These are phyloP conservation scores for Amanita rubescens DNA, from an alignment of 768 basidiomycete species.

Conservation along the genomic window DNA sequence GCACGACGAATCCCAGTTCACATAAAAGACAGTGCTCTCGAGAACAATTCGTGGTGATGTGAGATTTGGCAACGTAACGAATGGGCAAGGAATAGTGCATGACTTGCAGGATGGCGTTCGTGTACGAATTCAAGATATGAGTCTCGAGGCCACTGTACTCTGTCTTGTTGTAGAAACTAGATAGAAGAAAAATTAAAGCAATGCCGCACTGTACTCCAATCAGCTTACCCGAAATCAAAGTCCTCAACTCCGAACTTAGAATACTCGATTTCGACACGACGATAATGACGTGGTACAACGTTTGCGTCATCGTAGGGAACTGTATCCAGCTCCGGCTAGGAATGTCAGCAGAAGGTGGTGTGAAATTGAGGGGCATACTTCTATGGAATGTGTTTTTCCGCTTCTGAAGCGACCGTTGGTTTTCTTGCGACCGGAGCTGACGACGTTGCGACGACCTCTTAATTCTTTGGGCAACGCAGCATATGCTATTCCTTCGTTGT, in stretches of 20 bases:
- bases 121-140: slow-evolving; percentile 95
- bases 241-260: slow-evolving; percentile 98
- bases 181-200: slow-evolving; percentile 3
- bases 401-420: slow-evolving; percentile 76
- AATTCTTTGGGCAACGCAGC: slow-evolving; percentile 83
- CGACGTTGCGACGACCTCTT: slow-evolving; percentile 76
- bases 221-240: slow-evolving; percentile 87
- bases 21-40: slow-evolving; percentile 92
- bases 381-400: slow-evolving; percentile 49
- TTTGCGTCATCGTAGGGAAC: slow-evolving; percentile 43
- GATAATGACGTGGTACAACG: slow-evolving; percentile 73
- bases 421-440: slow-evolving; percentile 43
- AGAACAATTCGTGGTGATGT: slow-evolving; percentile 82
- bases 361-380: slow-evolving; percentile 25
- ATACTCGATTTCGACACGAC: slow-evolving; percentile 95
- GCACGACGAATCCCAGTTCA: slow-evolving; percentile 88
- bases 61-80: slow-evolving; percentile 78
- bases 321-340: slow-evolving; percentile 47
- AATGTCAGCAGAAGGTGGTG: not conserved
- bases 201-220: not conserved
- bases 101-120: slow-evolving; percentile 85
- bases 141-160: slow-evolving; percentile 89
- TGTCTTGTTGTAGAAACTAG: slow-evolving; percentile 91
- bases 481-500: slow-evolving; percentile 86
- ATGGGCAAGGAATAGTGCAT: slow-evolving; percentile 81